These are phyloP conservation scores for Cystofilobasidium capitatum DNA, from an alignment of 768 basidiomycete species.

Conservation along the genomic window DNA sequence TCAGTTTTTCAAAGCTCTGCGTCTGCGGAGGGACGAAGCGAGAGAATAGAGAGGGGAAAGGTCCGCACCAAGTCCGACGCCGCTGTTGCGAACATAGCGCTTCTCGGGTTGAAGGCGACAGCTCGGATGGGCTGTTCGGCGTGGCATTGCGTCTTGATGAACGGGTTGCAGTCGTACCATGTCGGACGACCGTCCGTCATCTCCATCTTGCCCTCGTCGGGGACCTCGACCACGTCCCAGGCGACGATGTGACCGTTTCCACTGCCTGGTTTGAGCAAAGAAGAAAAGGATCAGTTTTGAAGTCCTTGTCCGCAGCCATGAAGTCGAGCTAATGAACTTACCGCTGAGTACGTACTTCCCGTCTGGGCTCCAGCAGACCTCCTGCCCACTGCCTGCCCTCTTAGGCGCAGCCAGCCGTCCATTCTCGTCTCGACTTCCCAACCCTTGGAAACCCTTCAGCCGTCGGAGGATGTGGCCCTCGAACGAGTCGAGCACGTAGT, in stretches of 20 bases:
- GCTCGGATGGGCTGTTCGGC: constrained; percentile 77
- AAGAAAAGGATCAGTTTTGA: not conserved
- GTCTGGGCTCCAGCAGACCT: constrained; percentile 89
- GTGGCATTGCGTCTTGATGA: constrained; percentile 47
- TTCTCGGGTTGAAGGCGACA: constrained; percentile 79
- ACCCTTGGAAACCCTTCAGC: constrained; percentile 70
- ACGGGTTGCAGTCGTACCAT: constrained; percentile 2
- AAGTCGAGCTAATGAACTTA: constrained; percentile 44
- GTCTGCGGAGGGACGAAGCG: not conserved
- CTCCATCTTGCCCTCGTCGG: constrained; percentile 37
- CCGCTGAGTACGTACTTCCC: constrained; percentile 78
- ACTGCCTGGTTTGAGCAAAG: constrained; percentile 32
- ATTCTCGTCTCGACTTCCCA: constrained; percentile 49
- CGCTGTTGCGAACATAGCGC: constrained; percentile 68
- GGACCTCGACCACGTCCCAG: constrained; percentile 57
- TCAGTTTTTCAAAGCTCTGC: too few relatives aligned
- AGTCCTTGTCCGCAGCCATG: not conserved
- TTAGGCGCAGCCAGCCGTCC: constrained; percentile 36
- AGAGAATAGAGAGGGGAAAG: not conserved
- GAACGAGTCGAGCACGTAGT: constrained; percentile 88
- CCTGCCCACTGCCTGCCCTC: constrained; percentile 67
- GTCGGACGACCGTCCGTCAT: constrained; percentile 29
- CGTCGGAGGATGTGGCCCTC: constrained; percentile 73
- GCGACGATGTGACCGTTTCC: constrained; percentile 67
- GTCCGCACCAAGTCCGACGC: constrained; percentile 56